A percentile compares a stretch with the other conserved stretches of the same genome.
Evolutionary conservation across 768 basidiomycete species (phyloP).

Genomic region (Russula lepida): DNA sequence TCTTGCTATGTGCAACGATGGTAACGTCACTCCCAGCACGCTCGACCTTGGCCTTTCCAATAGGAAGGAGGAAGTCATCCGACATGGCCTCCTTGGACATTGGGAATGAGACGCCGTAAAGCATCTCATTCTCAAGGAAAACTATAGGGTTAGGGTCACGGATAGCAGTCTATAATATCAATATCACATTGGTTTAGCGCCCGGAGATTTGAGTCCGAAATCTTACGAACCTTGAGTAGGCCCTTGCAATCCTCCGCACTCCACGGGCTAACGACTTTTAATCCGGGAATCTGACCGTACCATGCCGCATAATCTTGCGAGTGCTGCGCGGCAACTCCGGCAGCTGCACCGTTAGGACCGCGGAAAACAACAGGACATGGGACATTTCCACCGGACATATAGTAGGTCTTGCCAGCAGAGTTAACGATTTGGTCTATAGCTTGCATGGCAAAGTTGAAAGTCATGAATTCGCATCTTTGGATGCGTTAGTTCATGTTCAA

Average conservation of each 20-base stretch:
- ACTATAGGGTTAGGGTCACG: slow-evolving; percentile 98
- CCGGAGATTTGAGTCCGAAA: neutral
- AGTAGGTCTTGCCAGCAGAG: slow-evolving; percentile 99
- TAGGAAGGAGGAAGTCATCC: slow-evolving; percentile 89
- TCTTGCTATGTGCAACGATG: slow-evolving; percentile 95
- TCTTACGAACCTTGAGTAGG: slow-evolving; percentile 69
- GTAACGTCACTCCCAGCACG: slow-evolving; percentile 89
- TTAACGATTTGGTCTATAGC: slow-evolving; percentile 99
- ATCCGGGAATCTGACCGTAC: slow-evolving; percentile 88
- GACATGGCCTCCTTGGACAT: slow-evolving; percentile 94
- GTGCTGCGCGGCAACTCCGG: slow-evolving; percentile 95
- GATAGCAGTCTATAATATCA: slow-evolving; percentile 68
- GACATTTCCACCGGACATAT: slow-evolving; percentile 99
- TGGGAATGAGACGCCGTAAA: slow-evolving; percentile 96
- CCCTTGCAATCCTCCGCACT: slow-evolving; percentile 99
- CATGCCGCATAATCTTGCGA: slow-evolving; percentile 97
- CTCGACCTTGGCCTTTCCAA: slow-evolving; percentile 97
- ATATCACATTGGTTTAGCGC: neutral
- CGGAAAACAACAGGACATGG: slow-evolving; percentile 99
- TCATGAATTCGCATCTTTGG: slow-evolving; percentile 98
- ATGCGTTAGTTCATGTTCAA: slow-evolving; percentile 15
- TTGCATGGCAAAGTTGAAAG: slow-evolving; percentile 99
- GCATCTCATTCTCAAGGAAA: slow-evolving; percentile 98
- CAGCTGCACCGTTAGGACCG: slow-evolving; percentile 96
- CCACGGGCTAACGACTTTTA: slow-evolving; percentile 98